Percentiles rank a stretch among this genome's conserved stretches.
Conservation (phyloP, 768 basidiomycete species). For the Clitopilus hobsonii region DNA sequence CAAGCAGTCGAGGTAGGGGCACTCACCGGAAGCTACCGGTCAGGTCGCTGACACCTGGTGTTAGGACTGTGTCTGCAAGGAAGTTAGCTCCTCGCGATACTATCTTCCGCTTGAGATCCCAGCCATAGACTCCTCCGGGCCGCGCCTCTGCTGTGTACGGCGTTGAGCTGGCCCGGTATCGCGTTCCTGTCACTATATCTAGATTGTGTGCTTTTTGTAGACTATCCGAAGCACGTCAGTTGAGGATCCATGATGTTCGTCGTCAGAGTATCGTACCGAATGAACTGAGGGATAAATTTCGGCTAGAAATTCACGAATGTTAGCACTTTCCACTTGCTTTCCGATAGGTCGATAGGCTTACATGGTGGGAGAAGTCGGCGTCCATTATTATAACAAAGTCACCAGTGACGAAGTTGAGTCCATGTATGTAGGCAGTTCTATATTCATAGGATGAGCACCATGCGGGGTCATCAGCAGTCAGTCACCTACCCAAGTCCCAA, state of each 20-base stretch:
- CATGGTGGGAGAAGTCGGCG: slow-evolving; percentile 94
- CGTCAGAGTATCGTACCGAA: slow-evolving; percentile 46
- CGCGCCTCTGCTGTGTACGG: slow-evolving; percentile 53
- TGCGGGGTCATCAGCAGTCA: background rate
- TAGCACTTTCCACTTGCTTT: background rate
- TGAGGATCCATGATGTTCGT: background rate
- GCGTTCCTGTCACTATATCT: slow-evolving; percentile 91
- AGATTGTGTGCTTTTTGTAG: slow-evolving; percentile 83
- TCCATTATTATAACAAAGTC: slow-evolving; percentile 98
- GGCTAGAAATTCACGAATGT: slow-evolving; percentile 47
- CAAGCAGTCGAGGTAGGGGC: background rate
- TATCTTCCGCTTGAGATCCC: slow-evolving; percentile 88
- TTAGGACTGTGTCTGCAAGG: slow-evolving; percentile 79
- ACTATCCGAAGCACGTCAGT: slow-evolving; percentile 30
- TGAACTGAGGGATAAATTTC: slow-evolving; percentile 93
- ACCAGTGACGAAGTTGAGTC: slow-evolving; percentile 82
- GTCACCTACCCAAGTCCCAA: slow-evolving; percentile 75
- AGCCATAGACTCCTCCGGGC: slow-evolving; percentile 87
- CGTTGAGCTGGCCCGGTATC: slow-evolving; percentile 64
- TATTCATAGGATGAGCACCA: slow-evolving; percentile 8
- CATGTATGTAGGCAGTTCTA: slow-evolving; percentile 91
- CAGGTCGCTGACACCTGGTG: slow-evolving; percentile 83
- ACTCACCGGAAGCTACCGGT: slow-evolving; percentile 86
- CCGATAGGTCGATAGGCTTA: slow-evolving; percentile 29
- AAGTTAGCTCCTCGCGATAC: slow-evolving; percentile 89